Evolutionary conservation across 2,329 filamentous ascomycete species (phyloP).

Genomic region (Alternaria brassicae): DNA sequence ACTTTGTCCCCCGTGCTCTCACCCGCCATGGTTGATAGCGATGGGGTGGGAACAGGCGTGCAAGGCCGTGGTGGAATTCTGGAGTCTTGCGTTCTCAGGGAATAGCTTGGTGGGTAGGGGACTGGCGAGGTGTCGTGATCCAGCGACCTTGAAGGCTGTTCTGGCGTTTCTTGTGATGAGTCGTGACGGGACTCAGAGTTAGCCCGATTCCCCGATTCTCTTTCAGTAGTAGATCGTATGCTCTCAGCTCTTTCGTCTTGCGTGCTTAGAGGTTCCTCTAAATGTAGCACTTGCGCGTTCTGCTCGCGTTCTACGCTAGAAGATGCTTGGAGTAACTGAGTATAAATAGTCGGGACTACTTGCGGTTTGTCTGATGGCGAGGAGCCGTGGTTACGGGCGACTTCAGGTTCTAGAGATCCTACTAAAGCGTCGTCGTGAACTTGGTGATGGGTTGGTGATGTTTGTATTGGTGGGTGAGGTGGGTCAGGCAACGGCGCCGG

Average conservation of each 20-base stretch:
- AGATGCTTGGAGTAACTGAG: conserved; percentile 3
- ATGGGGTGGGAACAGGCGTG: conserved; percentile 24
- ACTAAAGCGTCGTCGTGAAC: not conserved
- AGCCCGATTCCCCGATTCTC: not conserved
- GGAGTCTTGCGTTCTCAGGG: conserved; percentile 25
- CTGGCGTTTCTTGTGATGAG: conserved; percentile 42
- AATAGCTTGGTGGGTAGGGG: conserved; percentile 33
- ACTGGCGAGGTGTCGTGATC: conserved; percentile 28
- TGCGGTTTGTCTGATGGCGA: not conserved
- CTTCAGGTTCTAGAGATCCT: not conserved
- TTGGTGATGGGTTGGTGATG: not conserved
- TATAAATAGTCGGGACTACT: not conserved
- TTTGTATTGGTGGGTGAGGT: conserved; percentile 3
- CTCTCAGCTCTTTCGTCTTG: conserved; percentile 27
- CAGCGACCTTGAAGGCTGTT: conserved; percentile 9
- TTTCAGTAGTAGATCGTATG: conserved; percentile 28
- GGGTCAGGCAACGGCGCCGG: conserved; percentile 4
- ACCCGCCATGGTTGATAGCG: conserved; percentile 25
- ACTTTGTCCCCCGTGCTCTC: conserved; percentile 13
- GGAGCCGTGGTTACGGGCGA: not conserved
- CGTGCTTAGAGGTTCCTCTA: conserved; percentile 21
- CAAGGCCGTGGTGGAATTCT: conserved; percentile 28
- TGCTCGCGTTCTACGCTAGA: conserved; percentile 22
- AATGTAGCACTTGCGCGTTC: conserved; percentile 35
- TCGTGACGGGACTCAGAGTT: conserved; percentile 38